Percentiles rank a stretch among this genome's conserved stretches.
These are phyloP conservation scores for Colletotrichum sp. DNA, from an alignment of 2,329 filamentous ascomycete genomes.

Conservation along the genomic window DNA sequence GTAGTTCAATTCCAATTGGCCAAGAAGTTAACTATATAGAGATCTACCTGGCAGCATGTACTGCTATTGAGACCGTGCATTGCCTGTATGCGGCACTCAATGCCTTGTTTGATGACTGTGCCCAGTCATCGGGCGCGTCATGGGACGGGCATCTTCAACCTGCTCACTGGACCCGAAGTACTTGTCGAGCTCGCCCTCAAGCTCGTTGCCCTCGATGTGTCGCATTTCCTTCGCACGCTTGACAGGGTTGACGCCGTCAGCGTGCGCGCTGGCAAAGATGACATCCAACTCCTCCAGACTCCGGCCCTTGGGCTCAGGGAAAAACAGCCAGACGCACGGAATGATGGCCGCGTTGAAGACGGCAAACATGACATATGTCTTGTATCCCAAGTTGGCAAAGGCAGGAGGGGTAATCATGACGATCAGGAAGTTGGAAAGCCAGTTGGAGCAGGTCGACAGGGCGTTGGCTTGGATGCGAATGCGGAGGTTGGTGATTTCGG, in stretches of 20 bases:
- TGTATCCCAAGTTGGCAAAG: slow-evolving; percentile 57
- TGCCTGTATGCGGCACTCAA: background rate
- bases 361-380: slow-evolving; percentile 61
- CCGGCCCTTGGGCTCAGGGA: slow-evolving; percentile 58
- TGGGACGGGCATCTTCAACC: slow-evolving; percentile 19
- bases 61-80: background rate
- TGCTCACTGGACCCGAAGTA: slow-evolving; percentile 28
- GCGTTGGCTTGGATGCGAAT: slow-evolving; percentile 70
- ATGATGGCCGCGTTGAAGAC: slow-evolving; percentile 58
- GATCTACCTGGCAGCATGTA: background rate
- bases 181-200: slow-evolving; percentile 32
- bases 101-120: background rate
- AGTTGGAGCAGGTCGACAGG: slow-evolving; percentile 65
- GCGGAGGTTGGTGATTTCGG: slow-evolving; percentile 64
- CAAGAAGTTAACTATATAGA: background rate
- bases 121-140: slow-evolving; percentile 10
- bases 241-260: slow-evolving; percentile 30
- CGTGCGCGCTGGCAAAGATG: slow-evolving; percentile 34
- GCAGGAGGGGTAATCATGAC: slow-evolving; percentile 71
- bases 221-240: slow-evolving; percentile 31
- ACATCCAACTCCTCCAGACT: slow-evolving; percentile 68
- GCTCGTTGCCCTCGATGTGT: slow-evolving; percentile 22
- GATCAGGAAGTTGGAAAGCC: slow-evolving; percentile 68
- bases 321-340: slow-evolving; percentile 56
- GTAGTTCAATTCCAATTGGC: background rate